Conservation (phyloP, 192 early-diverging fungal genomes). For the Funneliformis mosseae region DNA sequence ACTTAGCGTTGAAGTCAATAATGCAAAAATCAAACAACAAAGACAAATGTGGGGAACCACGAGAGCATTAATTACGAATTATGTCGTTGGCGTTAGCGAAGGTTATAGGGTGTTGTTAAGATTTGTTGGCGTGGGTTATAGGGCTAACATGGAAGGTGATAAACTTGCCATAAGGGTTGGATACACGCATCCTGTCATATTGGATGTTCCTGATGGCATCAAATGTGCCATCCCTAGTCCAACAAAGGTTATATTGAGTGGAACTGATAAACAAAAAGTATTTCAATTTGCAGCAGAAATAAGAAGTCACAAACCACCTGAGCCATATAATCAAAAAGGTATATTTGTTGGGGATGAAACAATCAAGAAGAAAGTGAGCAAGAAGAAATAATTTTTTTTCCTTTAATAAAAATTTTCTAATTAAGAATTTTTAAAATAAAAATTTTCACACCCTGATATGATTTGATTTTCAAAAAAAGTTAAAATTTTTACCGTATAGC, state of each 20-base stretch:
- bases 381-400: conserved; percentile 75
- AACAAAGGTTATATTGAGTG: conserved; percentile 80
- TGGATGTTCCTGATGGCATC: conserved; percentile 82
- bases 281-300: conserved; percentile 93
- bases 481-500: no score
- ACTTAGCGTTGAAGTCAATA: conserved; percentile 55
- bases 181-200: conserved; percentile 78
- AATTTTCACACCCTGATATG: no score
- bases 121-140: conserved; percentile 92
- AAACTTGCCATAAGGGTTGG: conserved; percentile 83
- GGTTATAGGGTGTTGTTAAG: conserved; percentile 82
- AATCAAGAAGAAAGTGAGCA: conserved; percentile 97
- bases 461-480: no score
- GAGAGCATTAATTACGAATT: conserved; percentile 81
- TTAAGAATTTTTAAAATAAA: no score
- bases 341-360: conserved; percentile 98
- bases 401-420: no score
- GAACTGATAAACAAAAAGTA: conserved; percentile 76
- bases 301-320: conserved; percentile 86
- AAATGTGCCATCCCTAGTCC: conserved; percentile 75
- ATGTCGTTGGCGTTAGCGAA: conserved; percentile 87
- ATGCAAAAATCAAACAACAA: conserved; percentile 73
- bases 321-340: conserved; percentile 99
- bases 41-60: conserved; percentile 97
- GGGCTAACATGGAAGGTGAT: conserved; percentile 77